Conservation (phyloP, 2,329 filamentous ascomycete genomes). For the Curvularia spicifera region DNA sequence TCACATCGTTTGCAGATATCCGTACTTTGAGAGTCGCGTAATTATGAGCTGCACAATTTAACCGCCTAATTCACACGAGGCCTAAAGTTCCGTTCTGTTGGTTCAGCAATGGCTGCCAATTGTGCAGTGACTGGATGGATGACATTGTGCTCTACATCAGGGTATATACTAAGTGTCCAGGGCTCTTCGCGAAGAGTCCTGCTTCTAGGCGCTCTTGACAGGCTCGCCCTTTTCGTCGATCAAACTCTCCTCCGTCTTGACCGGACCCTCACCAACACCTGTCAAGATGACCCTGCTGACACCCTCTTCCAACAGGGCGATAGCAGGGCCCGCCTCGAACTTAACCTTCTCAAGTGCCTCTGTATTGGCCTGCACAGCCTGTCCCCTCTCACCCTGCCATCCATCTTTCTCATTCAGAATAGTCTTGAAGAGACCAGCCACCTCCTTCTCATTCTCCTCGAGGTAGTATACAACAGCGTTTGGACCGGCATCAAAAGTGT, state of each 20-base stretch:
- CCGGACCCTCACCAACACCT: constrained; percentile 85
- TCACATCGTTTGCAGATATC: constrained; percentile 7
- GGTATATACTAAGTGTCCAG: constrained; percentile 13
- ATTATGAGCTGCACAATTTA: constrained; percentile 1
- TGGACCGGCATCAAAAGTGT: constrained; percentile 96
- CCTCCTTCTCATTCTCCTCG: constrained; percentile 73
- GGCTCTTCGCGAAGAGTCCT: constrained; percentile 4
- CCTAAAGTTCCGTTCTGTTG: neutral
- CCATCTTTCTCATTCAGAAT: constrained; percentile 69
- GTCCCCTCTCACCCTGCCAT: constrained; percentile 67
- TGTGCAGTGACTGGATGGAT: neutral
- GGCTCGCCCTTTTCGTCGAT: constrained; percentile 65
- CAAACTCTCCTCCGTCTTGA: constrained; percentile 78
- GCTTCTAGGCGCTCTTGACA: constrained; percentile 22
- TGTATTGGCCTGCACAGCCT: constrained; percentile 57
- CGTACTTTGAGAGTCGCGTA: constrained; percentile 1
- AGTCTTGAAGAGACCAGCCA: constrained; percentile 79
- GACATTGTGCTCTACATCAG: constrained; percentile 2
- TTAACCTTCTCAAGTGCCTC: constrained; percentile 68
- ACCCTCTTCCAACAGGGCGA: constrained; percentile 69
- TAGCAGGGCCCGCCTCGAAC: constrained; percentile 52
- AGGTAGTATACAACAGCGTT: constrained; percentile 97
- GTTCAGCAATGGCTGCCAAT: neutral
- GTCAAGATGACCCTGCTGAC: constrained; percentile 91
- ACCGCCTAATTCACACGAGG: neutral